Evolutionary conservation across 2,329 filamentous ascomycete genomes (phyloP), one percentile per base, ranked within the genome.

Genomic region (Pyricularia grisea): DNA sequence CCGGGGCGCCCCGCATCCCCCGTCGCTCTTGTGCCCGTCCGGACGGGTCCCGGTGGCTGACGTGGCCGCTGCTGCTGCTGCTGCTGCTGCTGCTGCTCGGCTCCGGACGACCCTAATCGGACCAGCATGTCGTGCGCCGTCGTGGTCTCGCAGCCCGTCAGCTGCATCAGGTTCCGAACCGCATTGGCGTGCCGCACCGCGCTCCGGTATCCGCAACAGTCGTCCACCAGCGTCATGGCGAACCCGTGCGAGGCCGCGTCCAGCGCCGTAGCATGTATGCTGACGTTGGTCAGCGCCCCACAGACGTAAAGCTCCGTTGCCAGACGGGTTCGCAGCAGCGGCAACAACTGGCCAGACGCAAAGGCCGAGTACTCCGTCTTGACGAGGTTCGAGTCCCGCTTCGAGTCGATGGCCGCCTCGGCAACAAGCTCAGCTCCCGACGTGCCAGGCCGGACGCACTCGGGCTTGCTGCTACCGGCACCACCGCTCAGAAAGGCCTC

Each of bases 311-410:
- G 82, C 74, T 97, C 92, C 2, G 93, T 97, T 70, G 97, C 88
- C 73, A 97, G 89, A 72, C 89, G 91, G n/a, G 89, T 88, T n/a
- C 94, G 88, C 65, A 98, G 81, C n/a, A 88, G 84, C 67, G 90
- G 84, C 9, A 98, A 84, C 20, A 98, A 83, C 66, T 87, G 85
- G 0, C 90, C 92, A 10, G 87, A 88, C 68, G 88, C 87, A 76
- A 98, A 94, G 17, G 94, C 94, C 4, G 95, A 98, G 78, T 98
- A 98, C 73, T 92, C 87, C 5, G 88, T 88, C 78, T 97, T 98
- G 68, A 84, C 81, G 68, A 88, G 77, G 65, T 81, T 76, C 63
- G 84, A 75, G 71, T 90, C 88, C 61, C 77, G 70, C 10, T 69
- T 77, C 77, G 73, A 81, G 76, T 76, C 87, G 73, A 82, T 77